Conservation (phyloP, 495 filamentous ascomycete genomes). For the Physcia stellaris region DNA sequence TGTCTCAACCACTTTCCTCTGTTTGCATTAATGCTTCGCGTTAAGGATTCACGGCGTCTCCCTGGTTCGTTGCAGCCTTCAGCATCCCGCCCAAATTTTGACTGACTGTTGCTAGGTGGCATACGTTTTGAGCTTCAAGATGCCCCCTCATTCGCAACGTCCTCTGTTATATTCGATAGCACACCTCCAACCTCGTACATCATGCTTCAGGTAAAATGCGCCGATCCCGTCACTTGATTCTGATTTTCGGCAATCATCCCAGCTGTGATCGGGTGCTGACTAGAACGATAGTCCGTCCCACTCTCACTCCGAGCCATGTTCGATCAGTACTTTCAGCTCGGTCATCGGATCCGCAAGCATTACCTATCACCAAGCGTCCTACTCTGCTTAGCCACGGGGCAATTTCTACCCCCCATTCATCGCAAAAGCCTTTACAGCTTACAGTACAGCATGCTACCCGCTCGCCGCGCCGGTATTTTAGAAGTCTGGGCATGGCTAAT, state of each 20-base stretch:
- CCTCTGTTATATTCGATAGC: conserved; percentile 9
- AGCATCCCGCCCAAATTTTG: not conserved
- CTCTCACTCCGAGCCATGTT: conserved; percentile 88
- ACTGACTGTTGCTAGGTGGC: conserved; percentile 40
- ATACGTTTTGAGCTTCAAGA: conserved; percentile 83
- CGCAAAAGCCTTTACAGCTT: conserved; percentile 89
- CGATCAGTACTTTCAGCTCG: conserved; percentile 91
- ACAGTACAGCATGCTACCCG: conserved; percentile 96
- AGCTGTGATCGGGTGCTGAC: conserved; percentile 4
- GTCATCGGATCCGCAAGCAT: conserved; percentile 81
- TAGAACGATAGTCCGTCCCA: conserved; percentile 55
- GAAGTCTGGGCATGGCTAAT: conserved; percentile 79
- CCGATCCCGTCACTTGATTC: too few relatives aligned
- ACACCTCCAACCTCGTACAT: conserved; percentile 56
- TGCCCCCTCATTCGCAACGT: conserved; percentile 37
- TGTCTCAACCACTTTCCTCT: conserved; percentile 97
- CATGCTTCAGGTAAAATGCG: conserved; percentile 50
- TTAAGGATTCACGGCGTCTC: conserved; percentile 83
- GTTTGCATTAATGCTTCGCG: conserved; percentile 89
- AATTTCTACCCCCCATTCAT: conserved; percentile 83
- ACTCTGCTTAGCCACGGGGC: conserved; percentile 74
- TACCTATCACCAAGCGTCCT: conserved; percentile 83
- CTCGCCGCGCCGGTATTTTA: conserved; percentile 57
- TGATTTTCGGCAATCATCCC: not conserved
- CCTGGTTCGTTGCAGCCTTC: conserved; percentile 44